Evolutionary conservation across 2,329 filamentous ascomycete species (phyloP), one percentile per base, ranked within the genome.

Genomic region (Talaromyces sp.): DNA sequence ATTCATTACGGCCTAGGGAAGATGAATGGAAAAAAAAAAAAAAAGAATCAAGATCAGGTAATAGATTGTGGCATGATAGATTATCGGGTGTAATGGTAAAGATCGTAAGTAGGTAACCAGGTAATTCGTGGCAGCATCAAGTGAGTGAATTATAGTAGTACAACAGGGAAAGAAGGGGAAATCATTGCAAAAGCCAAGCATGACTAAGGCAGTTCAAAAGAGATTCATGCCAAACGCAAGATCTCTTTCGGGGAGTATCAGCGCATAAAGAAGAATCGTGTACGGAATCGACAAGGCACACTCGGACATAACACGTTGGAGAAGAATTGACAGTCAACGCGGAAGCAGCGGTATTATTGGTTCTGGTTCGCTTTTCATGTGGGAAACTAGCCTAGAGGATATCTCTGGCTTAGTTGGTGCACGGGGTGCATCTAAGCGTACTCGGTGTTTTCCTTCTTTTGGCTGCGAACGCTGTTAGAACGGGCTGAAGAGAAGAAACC

Each of bases 401-500:
- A 44, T n/a, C 1, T 33, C n/a, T n/a, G 16, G 16, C 14, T 39
- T 39, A 4, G 7, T 10, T 3, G 36, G 11, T 39, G 17, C 13
- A 19, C 22, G 16, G 13, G 10, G 7, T n/a, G 33, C 39, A 24
- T 29, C 63, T 65, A 70, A 43, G 65, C 60, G 40, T 62, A 60
- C n/a, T 10, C 20, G 36, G 46, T 17, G 2, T 17, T 24, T 6
- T 58, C 64, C 40, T 68, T 61, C 58, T 70, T 70, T 54, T 67
- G 62, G 54, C 61, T 64, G n/a, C 47, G 54, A 30, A 66, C 54
- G 49, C 67, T 70, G 47, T 59, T 60, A 7, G 65, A 60, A 39
- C 67, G 64, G n/a, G 60, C 59, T 3, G 63, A 61, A 17, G 62
- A 61, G 62, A 74, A 74, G 64, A 74, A 74, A 24, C 71, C 71